Conservation (phyloP, 2,329 filamentous ascomycete genomes). For the Aspergillus sp. region DNA sequence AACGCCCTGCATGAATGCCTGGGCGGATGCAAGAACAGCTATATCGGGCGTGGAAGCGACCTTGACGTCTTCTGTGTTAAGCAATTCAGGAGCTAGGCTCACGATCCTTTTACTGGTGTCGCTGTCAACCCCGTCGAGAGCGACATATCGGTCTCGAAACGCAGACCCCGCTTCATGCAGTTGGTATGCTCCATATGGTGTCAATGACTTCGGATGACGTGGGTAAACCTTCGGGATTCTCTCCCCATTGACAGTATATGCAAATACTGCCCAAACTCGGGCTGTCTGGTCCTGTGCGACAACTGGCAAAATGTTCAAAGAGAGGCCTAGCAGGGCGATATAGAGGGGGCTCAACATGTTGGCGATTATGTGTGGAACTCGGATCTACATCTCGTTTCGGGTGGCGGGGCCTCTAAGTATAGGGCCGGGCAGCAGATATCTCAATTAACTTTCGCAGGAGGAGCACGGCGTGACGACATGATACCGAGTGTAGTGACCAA, state of each 20-base stretch:
- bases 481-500: neutral
- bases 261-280: slow-evolving; percentile 50
- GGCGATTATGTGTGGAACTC: neutral
- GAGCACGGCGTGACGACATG: slow-evolving; percentile 7
- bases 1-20: slow-evolving; percentile 62
- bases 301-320: slow-evolving; percentile 15
- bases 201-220: slow-evolving; percentile 42
- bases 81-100: slow-evolving; percentile 45
- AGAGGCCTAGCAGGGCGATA: neutral
- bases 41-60: slow-evolving; percentile 50
- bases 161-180: slow-evolving; percentile 50
- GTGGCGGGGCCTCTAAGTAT: neutral
- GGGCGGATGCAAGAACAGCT: slow-evolving; percentile 53
- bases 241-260: slow-evolving; percentile 57
- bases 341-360: slow-evolving; percentile 10
- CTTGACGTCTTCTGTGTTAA: slow-evolving; percentile 49
- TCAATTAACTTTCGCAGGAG: neutral
- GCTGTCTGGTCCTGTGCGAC: slow-evolving; percentile 29
- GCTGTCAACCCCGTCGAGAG: slow-evolving; percentile 22
- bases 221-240: slow-evolving; percentile 48
- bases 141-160: slow-evolving; percentile 56
- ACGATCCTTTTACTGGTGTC: slow-evolving; percentile 38
- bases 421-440: neutral
- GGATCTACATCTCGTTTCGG: neutral
- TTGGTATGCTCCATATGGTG: slow-evolving; percentile 56